phyloP scores from a whole-genome alignment of 768 basidiomycete species.

The Boletellus sp. region DNA sequence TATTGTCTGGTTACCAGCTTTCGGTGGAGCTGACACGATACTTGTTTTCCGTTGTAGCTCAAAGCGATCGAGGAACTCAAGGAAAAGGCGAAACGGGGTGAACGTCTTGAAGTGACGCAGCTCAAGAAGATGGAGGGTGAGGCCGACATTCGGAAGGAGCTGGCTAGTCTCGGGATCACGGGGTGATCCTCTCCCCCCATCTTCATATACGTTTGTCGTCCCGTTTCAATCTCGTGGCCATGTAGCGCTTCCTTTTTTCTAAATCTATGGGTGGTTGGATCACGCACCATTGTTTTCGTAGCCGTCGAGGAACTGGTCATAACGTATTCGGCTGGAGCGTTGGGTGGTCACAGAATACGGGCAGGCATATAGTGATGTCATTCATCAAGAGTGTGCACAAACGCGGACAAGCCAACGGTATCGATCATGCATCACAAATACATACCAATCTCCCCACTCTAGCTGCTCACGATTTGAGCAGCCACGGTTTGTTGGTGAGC shows the following conservation, averaged over 20 bases:
- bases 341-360: too few relatives aligned
- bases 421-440: background rate
- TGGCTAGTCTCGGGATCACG: conserved; percentile 38
- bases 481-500: conserved; percentile 70
- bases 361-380: background rate
- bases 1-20: background rate
- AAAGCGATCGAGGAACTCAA: conserved; percentile 99
- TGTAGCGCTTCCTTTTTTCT: background rate
- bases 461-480: conserved; percentile 44
- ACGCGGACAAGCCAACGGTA: background rate
- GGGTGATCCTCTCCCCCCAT: conserved; percentile 9
- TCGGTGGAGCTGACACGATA: background rate
- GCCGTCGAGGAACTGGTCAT: background rate
- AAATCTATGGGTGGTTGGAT: conserved; percentile 6
- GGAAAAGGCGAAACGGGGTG: conserved; percentile 84
- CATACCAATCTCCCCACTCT: too few relatives aligned
- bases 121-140: conserved; percentile 96
- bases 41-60: conserved; percentile 46
- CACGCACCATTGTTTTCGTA: background rate
- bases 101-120: conserved; percentile 91
- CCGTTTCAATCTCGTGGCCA: background rate
- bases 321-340: background rate
- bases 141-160: conserved; percentile 77
- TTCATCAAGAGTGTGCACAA: background rate
- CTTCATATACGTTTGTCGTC: background rate